Percentiles rank a stretch among this genome's conserved stretches.
phyloP scores from a whole-genome alignment of 75 land plant genomes.

The Sequoiadendron giganteum region DNA sequence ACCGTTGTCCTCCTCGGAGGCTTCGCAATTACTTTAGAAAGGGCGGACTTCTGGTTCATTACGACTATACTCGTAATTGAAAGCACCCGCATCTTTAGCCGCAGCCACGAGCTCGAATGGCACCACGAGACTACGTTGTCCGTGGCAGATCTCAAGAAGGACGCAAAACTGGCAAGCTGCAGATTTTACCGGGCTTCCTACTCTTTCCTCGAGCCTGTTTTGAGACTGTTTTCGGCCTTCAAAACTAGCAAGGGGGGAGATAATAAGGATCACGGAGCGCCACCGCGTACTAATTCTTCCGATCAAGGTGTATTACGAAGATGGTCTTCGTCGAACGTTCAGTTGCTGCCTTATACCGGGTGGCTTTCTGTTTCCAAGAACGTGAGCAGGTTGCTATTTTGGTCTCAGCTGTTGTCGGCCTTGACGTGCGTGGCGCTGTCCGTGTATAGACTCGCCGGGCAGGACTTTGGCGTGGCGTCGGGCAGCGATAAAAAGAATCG shows the following conservation, averaged over 20 bases:
- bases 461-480: conserved; percentile 39
- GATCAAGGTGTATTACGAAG: conserved; percentile 14
- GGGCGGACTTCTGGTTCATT: conserved; percentile 78
- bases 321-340: conserved; percentile 59
- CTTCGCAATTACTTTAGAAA: conserved; percentile 53
- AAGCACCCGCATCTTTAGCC: conserved; percentile 69
- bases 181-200: neutral
- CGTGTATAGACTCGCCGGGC: conserved; percentile 42
- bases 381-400: conserved; percentile 54
- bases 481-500: conserved; percentile 41
- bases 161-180: neutral
- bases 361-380: conserved; percentile 55
- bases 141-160: conserved; percentile 10
- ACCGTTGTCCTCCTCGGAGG: conserved; percentile 94
- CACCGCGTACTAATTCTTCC: neutral
- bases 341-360: conserved; percentile 53
- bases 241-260: neutral
- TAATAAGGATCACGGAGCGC: neutral
- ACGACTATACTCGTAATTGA: conserved; percentile 73
- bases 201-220: neutral
- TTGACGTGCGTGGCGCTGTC: conserved; percentile 56
- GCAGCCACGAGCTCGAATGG: conserved; percentile 93
- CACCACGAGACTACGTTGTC: conserved; percentile 75
- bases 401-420: conserved; percentile 68
- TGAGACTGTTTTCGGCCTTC: neutral